A percentile compares a stretch with the other conserved stretches of the same genome.
Evolutionary conservation across 257 asterid species (phyloP).

Genomic region (Solanum gandarillasii): DNA sequence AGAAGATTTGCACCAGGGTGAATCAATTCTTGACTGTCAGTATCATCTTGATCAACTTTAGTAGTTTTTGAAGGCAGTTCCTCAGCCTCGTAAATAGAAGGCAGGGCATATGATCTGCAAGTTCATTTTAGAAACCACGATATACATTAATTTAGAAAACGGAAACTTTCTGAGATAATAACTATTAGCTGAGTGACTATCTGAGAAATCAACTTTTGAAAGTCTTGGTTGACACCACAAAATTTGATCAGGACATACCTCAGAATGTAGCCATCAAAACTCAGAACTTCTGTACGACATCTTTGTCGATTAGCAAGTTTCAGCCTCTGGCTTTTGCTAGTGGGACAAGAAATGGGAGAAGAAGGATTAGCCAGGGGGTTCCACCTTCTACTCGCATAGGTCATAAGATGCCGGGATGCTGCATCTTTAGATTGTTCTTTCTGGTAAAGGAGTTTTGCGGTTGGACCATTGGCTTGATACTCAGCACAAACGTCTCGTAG

Average conservation of each 20-base stretch:
- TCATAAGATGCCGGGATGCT: constrained; percentile 55
- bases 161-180: neutral
- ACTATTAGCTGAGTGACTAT: neutral
- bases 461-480: constrained; percentile 85
- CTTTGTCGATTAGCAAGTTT: constrained; percentile 88
- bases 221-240: neutral
- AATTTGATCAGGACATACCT: constrained; percentile 38
- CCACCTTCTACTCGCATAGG: constrained; percentile 98
- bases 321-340: constrained; percentile 70
- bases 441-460: constrained; percentile 86
- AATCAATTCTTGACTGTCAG: constrained; percentile 70
- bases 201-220: neutral
- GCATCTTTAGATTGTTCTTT: constrained; percentile 60
- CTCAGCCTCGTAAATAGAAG: constrained; percentile 64
- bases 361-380: constrained; percentile 89
- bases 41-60: constrained; percentile 66
- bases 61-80: constrained; percentile 38
- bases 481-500: constrained; percentile 75
- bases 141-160: neutral
- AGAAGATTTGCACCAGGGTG: constrained; percentile 91
- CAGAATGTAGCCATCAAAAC: constrained; percentile 87
- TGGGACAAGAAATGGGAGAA: constrained; percentile 88
- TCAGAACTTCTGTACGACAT: constrained; percentile 69
- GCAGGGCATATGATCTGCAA: constrained; percentile 79
- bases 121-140: constrained; percentile 7